Conservation (phyloP, 352 stramenopile genomes). For the Phytophthora colocasiae region DNA sequence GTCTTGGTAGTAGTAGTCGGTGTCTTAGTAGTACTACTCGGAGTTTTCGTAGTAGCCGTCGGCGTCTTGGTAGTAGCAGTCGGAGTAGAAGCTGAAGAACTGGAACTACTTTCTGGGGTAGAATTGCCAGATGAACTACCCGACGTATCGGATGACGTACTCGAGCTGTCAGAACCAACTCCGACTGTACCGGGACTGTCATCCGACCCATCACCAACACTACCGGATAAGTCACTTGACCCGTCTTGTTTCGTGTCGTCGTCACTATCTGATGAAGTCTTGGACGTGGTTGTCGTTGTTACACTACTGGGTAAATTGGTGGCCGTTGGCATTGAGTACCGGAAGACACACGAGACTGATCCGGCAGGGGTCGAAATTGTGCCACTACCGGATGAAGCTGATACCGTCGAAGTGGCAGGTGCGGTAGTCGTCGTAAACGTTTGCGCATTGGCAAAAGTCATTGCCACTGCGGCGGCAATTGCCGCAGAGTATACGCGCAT, state of each 20-base stretch:
- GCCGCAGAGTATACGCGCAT: constrained; percentile 31
- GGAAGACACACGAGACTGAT: constrained; percentile 57
- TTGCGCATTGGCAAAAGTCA: constrained; percentile 33
- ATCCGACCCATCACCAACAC: constrained; percentile 28
- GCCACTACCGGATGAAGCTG: constrained; percentile 50
- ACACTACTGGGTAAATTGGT: constrained; percentile 52
- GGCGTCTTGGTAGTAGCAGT: constrained; percentile 36
- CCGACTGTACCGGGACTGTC: constrained; percentile 11
- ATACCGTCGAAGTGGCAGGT: not conserved
- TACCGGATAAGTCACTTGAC: constrained; percentile 26
- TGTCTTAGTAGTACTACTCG: constrained; percentile 30
- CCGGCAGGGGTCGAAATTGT: constrained; percentile 20
- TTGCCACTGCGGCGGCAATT: constrained; percentile 17
- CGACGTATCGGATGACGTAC: constrained; percentile 7
- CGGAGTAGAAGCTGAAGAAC: constrained; percentile 15
- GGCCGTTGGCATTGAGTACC: constrained; percentile 61
- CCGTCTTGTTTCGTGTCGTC: constrained; percentile 7
- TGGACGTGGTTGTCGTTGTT: constrained; percentile 21
- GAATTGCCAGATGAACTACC: not conserved
- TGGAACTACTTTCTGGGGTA: constrained; percentile 7
- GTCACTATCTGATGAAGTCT: constrained; percentile 30
- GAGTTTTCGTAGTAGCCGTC: constrained; percentile 30
- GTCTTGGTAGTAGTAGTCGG: constrained; percentile 34
- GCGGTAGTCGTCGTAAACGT: constrained; percentile 44
- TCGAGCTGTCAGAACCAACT: constrained; percentile 23